Conservation (phyloP, 768 basidiomycete species). For the Cyathus striatus region DNA sequence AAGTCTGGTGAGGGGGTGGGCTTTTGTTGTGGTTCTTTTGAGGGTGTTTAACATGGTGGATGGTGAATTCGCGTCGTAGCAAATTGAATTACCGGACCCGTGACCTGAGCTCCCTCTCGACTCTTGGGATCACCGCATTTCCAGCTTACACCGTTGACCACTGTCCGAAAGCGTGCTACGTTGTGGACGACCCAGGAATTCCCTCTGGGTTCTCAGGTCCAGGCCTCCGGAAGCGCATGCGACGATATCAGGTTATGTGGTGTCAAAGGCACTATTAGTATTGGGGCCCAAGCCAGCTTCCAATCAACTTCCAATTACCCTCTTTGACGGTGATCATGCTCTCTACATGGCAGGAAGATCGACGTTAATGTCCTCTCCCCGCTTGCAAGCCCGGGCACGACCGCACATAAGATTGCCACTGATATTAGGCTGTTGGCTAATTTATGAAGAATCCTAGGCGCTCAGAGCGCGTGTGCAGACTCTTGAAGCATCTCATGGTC, state of each 20-base stretch:
- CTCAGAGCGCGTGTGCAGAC: constrained; percentile 93
- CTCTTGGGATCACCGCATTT: constrained; percentile 98
- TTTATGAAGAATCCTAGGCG: constrained; percentile 99
- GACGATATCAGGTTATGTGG: constrained; percentile 96
- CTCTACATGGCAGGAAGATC: constrained; percentile 98
- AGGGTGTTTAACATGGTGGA: no score
- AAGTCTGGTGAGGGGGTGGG: no score
- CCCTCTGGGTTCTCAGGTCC: constrained; percentile 92
- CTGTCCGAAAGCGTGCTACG: constrained; percentile 94
- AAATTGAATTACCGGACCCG: no score
- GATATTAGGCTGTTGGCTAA: constrained; percentile 93
- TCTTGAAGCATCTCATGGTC: constrained; percentile 93
- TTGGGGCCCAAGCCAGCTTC: constrained; percentile 96
- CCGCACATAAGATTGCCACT: constrained; percentile 96
- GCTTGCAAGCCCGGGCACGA: constrained; percentile 86
- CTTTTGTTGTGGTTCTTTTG: no score
- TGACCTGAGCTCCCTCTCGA: constrained; percentile 85
- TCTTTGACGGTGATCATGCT: constrained; percentile 95
- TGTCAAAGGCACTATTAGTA: constrained; percentile 99
- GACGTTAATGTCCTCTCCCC: constrained; percentile 91
- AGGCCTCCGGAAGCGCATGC: constrained; percentile 81
- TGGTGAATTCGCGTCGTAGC: no score
- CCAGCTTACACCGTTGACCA: constrained; percentile 97
- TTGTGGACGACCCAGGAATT: constrained; percentile 85
- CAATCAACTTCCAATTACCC: no score